Percentiles rank a stretch among this genome's conserved stretches.
Evolutionary conservation across 2,329 filamentous ascomycete species (phyloP).

Genomic region (Zymoseptoria brevis): DNA sequence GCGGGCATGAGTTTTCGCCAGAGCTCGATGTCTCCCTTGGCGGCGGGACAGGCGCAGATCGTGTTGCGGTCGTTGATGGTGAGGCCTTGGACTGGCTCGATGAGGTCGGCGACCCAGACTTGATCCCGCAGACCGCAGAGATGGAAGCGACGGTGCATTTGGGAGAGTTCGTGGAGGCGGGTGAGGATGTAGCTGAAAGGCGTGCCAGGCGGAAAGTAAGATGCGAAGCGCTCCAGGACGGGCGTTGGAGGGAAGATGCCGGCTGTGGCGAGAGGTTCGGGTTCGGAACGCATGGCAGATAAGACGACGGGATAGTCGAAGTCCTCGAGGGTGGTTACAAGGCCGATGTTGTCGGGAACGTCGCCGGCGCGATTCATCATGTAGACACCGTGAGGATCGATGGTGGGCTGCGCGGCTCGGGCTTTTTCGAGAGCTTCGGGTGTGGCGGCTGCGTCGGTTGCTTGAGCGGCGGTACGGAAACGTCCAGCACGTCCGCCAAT

Average conservation of each 20-base stretch:
- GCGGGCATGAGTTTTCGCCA: constrained; percentile 47
- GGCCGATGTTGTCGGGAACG: constrained; percentile 40
- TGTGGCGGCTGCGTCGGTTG: constrained; percentile 20
- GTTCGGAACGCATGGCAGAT: constrained; percentile 54
- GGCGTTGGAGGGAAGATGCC: constrained; percentile 65
- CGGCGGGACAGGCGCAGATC: constrained; percentile 64
- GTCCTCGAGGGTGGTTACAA: constrained; percentile 69
- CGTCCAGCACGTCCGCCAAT: constrained; percentile 89
- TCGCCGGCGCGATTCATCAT: constrained; percentile 1
- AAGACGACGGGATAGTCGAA: constrained; percentile 59
- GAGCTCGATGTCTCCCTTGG: constrained; percentile 45
- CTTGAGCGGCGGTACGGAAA: constrained; percentile 62
- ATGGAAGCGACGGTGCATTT: constrained; percentile 58
- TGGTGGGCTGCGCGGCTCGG: background rate
- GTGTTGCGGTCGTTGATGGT: constrained; percentile 66
- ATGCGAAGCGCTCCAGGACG: constrained; percentile 66
- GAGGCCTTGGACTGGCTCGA: constrained; percentile 62
- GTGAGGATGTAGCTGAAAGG: constrained; percentile 77
- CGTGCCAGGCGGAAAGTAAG: constrained; percentile 71
- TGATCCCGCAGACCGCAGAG: constrained; percentile 58
- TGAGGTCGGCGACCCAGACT: constrained; percentile 61
- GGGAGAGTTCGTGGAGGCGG: constrained; percentile 62
- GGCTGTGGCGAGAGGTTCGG: constrained; percentile 60
- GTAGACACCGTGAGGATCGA: background rate
- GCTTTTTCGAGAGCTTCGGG: background rate